Base-by-base conservation (phyloP, 176 grass and related monocot species). In the Puya raimondii region DNA sequence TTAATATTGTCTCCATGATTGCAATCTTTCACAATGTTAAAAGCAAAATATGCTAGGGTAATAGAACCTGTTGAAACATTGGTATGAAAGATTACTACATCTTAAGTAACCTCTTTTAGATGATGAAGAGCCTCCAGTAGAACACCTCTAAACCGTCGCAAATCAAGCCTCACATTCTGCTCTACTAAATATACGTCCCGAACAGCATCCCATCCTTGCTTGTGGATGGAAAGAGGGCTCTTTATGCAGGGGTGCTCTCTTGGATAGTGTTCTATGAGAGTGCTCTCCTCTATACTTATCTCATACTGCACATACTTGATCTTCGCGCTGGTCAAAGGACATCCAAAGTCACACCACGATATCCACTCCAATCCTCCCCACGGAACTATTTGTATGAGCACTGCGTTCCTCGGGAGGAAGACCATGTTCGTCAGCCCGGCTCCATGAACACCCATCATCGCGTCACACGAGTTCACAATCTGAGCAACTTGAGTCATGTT, bases 281-380 rank as follows among this genome's bases (percentile, higher is more conserved):
- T 87, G 10, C 86, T 95, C 77, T 95, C 91, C 6, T 90, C 76
- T 2, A 82, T 81, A 1, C 56, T 64, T 0, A 65, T 86, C 83
- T 91, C 87, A 70, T 96, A 96, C 16, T 96, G 79, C 64, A 83
- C 74, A 68, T 96, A 96, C 3, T 56, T 86, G 21, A 96, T 75
- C 12, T 78, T 83, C 87, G 91, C 91, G 13, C 52, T 84, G 2
- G 72, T 26, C 33, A 65, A 76, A 0, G 87, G 87, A 0, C 83
- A 54, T 5, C 87, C 91, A 15, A 74, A 96, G 65, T 77, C 67
- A 9, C 63, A 71, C 58, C 70, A 80, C 71, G 65, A 83, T 6
- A 77, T 47, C 51, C 70, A 76, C 66, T 81, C 79, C n/a, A 96
- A 11, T 17, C 50, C 73, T 0, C 91, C 87, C 53, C 87, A 87